Evolutionary conservation across 345 rosid genomes (phyloP), one percentile per base, ranked within the genome.

Genomic region (Euphorbia tirucalli): DNA sequence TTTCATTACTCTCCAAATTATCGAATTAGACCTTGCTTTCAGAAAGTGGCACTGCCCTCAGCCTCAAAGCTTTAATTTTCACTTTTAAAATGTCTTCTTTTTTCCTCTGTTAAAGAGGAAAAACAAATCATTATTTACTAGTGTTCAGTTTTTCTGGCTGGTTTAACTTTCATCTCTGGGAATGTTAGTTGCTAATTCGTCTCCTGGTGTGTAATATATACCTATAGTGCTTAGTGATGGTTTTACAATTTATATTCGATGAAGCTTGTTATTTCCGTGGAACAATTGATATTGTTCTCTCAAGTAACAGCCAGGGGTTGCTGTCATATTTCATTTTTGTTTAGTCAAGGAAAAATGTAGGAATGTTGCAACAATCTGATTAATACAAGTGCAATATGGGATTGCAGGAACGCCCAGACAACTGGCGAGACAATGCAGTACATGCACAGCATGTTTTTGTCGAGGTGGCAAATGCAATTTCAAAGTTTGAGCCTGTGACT

Each of bases 331-430:
- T 28, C 21, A 28, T 27, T 30, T 9, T 60, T 60, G 9, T 60
- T 30, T 60, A 30, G n/a, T 60, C 31, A 18, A 24, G 18, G 27
- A 24, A 57, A 24, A 24, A 25, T 16, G 19, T 30, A 16, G 2
- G 3, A 19, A 46, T 9, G 11, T 18, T 28, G 19, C 70, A 1
- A 50, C 35, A 49, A 24, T 27, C 11, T 65, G 55, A 15, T 21
- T n/a, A 5, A 25, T 41, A 41, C 11, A 14, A 61, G 21, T 67
- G 16, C 21, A 63, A 65, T 39, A 46, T 39, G 65, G 49, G 11
- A 35, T 25, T 78, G 69, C 82, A 95, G 99, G 99, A 95, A 72
- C 95, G 97, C 7, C 82, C 85, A 22, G 99, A 95, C 83, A 95
- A 90, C 79, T 94, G 99, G 97, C 78, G 99, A 56, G 83, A 86